phyloP scores from a whole-genome alignment of 106 monocot species.

The Platanthera guangdongensis region DNA sequence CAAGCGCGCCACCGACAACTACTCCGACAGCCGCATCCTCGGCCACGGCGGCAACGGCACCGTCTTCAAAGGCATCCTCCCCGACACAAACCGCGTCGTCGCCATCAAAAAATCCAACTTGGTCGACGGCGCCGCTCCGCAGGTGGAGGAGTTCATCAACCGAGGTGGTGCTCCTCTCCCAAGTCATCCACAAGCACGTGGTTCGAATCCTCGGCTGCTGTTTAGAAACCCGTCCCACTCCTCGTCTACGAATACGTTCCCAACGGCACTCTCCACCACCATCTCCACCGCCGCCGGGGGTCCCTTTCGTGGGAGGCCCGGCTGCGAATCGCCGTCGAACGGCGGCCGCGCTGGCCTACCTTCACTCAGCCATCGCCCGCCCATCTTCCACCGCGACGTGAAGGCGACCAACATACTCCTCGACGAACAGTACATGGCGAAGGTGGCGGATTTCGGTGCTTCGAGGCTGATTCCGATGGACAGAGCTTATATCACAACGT shows the following conservation, averaged over 20 bases:
- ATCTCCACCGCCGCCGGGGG: not conserved
- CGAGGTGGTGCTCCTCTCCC: slow-evolving; percentile 28
- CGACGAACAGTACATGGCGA: slow-evolving; percentile 22
- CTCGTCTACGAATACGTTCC: slow-evolving; percentile 26
- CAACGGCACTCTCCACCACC: slow-evolving; percentile 18
- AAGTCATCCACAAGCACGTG: slow-evolving; percentile 18
- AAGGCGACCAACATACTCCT: slow-evolving; percentile 39
- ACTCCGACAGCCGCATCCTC: slow-evolving; percentile 18
- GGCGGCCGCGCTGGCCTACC: slow-evolving; percentile 25
- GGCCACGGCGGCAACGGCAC: slow-evolving; percentile 44
- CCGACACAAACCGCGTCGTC: slow-evolving; percentile 1
- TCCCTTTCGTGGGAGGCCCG: slow-evolving; percentile 18
- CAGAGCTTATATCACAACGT: slow-evolving; percentile 9
- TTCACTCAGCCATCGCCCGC: slow-evolving; percentile 11
- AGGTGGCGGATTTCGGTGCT: slow-evolving; percentile 38
- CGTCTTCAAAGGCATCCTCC: slow-evolving; percentile 36
- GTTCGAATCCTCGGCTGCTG: slow-evolving; percentile 30
- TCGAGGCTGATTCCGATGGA: slow-evolving; percentile 22
- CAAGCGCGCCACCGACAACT: slow-evolving; percentile 30
- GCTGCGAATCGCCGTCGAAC: slow-evolving; percentile 21
- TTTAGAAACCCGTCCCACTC: slow-evolving; percentile 25
- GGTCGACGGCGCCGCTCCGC: not conserved
- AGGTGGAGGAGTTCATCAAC: slow-evolving; percentile 27
- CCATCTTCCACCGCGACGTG: slow-evolving; percentile 33
- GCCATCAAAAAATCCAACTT: slow-evolving; percentile 36